Base-by-base conservation (phyloP, 345 rosid genomes). In the Bruguiera gymnorhiza region DNA sequence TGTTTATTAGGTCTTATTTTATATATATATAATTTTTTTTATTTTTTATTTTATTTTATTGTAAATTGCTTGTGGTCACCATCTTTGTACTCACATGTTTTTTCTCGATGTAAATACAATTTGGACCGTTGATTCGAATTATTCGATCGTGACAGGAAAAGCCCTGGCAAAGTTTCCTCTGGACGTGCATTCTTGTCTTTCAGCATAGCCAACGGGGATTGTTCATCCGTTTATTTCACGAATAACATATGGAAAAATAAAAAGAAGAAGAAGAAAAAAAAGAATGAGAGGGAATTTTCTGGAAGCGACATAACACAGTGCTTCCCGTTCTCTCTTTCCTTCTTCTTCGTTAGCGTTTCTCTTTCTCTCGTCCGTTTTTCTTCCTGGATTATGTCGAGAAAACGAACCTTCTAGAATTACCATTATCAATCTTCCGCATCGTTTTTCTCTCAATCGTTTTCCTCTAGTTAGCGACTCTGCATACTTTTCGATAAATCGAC, bases 201-300 rank as follows among this genome's bases (percentile, higher is more conserved):
- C 24, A 24, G 24, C 24, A 24, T 24, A 24, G 24, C 24, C 24
- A 24, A 7, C 1, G 2, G 2, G 29, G 1, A 27, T 27, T 27
- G 29, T 2, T 27, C 29, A 27, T 27, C 29, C 29, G 29, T 27
- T 27, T 27, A 27, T 27, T 27, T 27, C 1, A 27, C 2, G 29
- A 19, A 23, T 19, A 11, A 23, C 3, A 9, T 19, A 53, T 2
- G 56, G 19, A 18, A 18, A 9, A 53, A 16, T 0, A n/a, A 62
- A 5, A 20, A 68, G 8, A 26, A 23, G 21, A 5, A 26, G 11
- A 0, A 43, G 48, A 27, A 32, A 32, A 32, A 32, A 4, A 9
- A 30, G 20, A 18, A 46, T 21, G 29, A 65, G 52, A 10, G 52
- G 76, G 92, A 88, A 86, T 86, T 82, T 88, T 88, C 90, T 79